Percentiles rank a stretch among this genome's conserved stretches.
These are phyloP conservation scores for Calonectria pseudoturangicola DNA, from an alignment of 2,329 filamentous ascomycete species.

Conservation along the genomic window DNA sequence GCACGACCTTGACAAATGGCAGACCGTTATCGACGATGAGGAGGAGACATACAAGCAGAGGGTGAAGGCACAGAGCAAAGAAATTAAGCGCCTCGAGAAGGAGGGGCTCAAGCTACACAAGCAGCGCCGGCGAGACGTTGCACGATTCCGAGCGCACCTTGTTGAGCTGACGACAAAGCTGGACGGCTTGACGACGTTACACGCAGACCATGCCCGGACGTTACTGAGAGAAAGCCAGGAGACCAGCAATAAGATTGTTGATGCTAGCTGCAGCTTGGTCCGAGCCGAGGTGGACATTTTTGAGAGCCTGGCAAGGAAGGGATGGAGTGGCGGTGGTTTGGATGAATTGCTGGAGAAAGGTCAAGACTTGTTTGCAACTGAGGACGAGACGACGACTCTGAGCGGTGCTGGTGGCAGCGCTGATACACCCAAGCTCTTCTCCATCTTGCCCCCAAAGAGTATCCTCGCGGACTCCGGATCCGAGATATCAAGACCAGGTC, in stretches of 20 bases:
- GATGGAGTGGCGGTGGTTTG: constrained; percentile 80
- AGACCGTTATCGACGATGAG: constrained; percentile 78
- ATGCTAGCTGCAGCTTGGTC: constrained; percentile 79
- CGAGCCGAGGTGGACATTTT: constrained; percentile 83
- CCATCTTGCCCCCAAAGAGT: constrained; percentile 78
- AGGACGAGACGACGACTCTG: constrained; percentile 59
- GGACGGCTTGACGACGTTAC: constrained; percentile 77
- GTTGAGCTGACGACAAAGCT: constrained; percentile 77
- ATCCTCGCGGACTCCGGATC: constrained; percentile 74
- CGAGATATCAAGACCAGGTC: constrained; percentile 60
- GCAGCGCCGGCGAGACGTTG: constrained; percentile 76
- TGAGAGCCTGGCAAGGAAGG: constrained; percentile 79
- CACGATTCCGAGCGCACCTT: constrained; percentile 76
- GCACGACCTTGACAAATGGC: constrained; percentile 82
- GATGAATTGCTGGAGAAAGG: constrained; percentile 80
- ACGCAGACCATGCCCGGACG: constrained; percentile 76
- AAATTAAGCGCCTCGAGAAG: constrained; percentile 79
- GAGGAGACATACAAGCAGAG: constrained; percentile 75
- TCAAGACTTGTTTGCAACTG: constrained; percentile 74
- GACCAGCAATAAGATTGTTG: constrained; percentile 76
- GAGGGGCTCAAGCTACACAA: constrained; percentile 78
- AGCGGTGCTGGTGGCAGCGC: constrained; percentile 59
- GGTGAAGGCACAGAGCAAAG: constrained; percentile 72
- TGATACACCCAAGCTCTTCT: constrained; percentile 73
- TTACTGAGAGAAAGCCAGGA: constrained; percentile 79